Conservation (phyloP, 2,329 filamentous ascomycete species). For the Aspergillus novofumigatus region DNA sequence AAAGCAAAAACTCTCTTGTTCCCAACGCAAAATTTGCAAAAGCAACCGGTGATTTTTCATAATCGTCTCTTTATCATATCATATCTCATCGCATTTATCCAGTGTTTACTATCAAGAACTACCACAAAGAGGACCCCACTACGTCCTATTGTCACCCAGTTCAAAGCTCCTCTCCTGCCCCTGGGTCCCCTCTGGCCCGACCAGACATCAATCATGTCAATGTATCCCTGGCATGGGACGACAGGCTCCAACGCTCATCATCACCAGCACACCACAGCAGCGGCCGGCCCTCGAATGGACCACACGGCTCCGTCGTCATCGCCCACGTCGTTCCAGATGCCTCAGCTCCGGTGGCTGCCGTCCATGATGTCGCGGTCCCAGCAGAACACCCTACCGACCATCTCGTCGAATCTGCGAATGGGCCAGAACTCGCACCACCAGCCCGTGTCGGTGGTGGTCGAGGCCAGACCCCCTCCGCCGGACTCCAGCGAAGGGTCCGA, state of each 20-base stretch:
- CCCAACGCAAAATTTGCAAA: slow-evolving; percentile 11
- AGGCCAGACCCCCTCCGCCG: slow-evolving; percentile 4
- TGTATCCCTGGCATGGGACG: slow-evolving; percentile 18
- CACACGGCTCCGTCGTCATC: slow-evolving; percentile 7
- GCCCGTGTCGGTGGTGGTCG: slow-evolving; percentile 14
- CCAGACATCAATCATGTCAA: slow-evolving; percentile 1
- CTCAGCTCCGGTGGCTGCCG: slow-evolving; percentile 24
- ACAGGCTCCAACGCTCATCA: slow-evolving; percentile 1
- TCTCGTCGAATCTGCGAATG: slow-evolving; percentile 18
- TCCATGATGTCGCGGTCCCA: slow-evolving; percentile 19
- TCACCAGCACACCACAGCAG: slow-evolving; percentile 1
- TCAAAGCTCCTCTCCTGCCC: neutral
- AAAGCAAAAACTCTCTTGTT: neutral
- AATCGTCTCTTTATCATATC: neutral
- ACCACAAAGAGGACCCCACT: neutral
- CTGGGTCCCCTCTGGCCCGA: neutral
- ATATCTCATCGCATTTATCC: neutral
- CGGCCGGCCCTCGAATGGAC: slow-evolving; percentile 9
- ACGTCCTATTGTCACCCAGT: neutral
- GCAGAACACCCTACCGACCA: slow-evolving; percentile 14
- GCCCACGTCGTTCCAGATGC: slow-evolving; percentile 18
- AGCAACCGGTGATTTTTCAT: slow-evolving; percentile 12
- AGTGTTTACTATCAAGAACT: neutral
- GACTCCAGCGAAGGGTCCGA: slow-evolving; percentile 15
- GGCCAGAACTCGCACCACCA: slow-evolving; percentile 3